Percentiles rank a stretch among this genome's conserved stretches.
Evolutionary conservation across 495 filamentous ascomycete species (phyloP).

Genomic region (Beverwykella pulmonaria): DNA sequence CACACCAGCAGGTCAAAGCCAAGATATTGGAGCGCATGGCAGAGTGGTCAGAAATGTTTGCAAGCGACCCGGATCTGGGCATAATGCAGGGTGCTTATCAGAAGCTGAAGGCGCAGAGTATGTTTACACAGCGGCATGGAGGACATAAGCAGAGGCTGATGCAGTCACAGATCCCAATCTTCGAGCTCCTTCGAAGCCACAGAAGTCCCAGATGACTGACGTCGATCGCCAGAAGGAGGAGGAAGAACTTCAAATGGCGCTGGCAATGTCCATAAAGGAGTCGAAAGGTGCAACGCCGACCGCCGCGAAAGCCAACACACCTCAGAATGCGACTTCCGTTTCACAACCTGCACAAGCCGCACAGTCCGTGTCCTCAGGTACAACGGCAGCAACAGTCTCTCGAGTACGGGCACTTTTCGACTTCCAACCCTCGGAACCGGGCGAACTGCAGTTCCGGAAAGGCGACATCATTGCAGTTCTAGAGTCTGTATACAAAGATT

Average conservation of each 20-base stretch:
- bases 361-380: slow-evolving; percentile 63
- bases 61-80: slow-evolving; percentile 84
- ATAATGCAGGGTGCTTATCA: slow-evolving; percentile 97
- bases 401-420: slow-evolving; percentile 92
- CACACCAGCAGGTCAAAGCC: slow-evolving; percentile 92
- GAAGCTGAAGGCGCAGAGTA: slow-evolving; percentile 79
- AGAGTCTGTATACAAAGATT: slow-evolving; percentile 98
- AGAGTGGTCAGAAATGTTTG: slow-evolving; percentile 95
- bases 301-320: slow-evolving; percentile 32
- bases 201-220: slow-evolving; percentile 87
- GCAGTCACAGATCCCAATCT: slow-evolving; percentile 74
- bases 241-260: slow-evolving; percentile 94
- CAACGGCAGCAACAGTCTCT: slow-evolving; percentile 96
- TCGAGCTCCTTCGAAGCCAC: slow-evolving; percentile 88
- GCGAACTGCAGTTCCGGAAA: slow-evolving; percentile 94
- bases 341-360: slow-evolving; percentile 37
- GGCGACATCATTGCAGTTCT: slow-evolving; percentile 96
- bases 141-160: not conserved
- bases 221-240: slow-evolving; percentile 93
- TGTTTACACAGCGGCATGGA: slow-evolving; percentile 32
- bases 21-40: slow-evolving; percentile 97
- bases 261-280: slow-evolving; percentile 89
- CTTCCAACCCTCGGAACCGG: slow-evolving; percentile 89
- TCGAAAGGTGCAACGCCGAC: slow-evolving; percentile 49
- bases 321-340: slow-evolving; percentile 20